These are phyloP conservation scores for Candida gorgasii DNA, from an alignment of 805 yeast species.

Conservation along the genomic window DNA sequence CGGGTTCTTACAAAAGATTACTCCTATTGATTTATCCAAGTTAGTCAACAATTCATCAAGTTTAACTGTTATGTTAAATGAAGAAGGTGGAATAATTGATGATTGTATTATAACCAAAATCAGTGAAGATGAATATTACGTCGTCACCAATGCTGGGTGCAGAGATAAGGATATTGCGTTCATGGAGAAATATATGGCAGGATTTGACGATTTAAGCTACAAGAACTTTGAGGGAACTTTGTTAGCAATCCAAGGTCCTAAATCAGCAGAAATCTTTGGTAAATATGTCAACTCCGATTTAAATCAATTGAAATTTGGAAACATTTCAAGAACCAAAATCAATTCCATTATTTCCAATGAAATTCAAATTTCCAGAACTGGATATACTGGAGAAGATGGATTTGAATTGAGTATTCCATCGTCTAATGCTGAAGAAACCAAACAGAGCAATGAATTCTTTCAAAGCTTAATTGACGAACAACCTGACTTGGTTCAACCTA, in stretches of 20 bases:
- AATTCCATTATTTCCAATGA: conserved; percentile 43
- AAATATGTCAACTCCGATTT: conserved; percentile 63
- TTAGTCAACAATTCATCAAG: conserved; percentile 64
- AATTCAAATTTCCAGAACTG: conserved; percentile 88
- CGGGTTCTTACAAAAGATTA: conserved; percentile 69
- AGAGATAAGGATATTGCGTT: conserved; percentile 76
- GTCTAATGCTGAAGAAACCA: conserved; percentile 36
- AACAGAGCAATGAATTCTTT: conserved; percentile 59
- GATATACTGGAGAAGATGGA: conserved; percentile 99
- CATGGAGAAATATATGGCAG: conserved; percentile 51
- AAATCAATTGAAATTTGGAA: conserved; percentile 68
- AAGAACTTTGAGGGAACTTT: conserved; percentile 66
- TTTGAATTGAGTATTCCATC: conserved; percentile 84
- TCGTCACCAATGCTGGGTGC: conserved; percentile 97
- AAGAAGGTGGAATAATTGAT: conserved; percentile 80
- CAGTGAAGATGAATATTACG: conserved; percentile 70
- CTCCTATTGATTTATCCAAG: conserved; percentile 80
- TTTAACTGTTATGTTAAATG: conserved; percentile 72
- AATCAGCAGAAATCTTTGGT: conserved; percentile 66
- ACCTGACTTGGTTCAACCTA: conserved; percentile 68
- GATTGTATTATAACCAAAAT: conserved; percentile 92
- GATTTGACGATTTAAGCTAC: conserved; percentile 40
- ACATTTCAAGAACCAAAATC: conserved; percentile 44
- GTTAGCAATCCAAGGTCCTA: conserved; percentile 92
- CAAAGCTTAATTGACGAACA: conserved; percentile 52